A percentile compares a stretch with the other conserved stretches of the same genome.
phyloP scores from a whole-genome alignment of 2,329 filamentous ascomycete genomes.

The Colletotrichum higginsianum region DNA sequence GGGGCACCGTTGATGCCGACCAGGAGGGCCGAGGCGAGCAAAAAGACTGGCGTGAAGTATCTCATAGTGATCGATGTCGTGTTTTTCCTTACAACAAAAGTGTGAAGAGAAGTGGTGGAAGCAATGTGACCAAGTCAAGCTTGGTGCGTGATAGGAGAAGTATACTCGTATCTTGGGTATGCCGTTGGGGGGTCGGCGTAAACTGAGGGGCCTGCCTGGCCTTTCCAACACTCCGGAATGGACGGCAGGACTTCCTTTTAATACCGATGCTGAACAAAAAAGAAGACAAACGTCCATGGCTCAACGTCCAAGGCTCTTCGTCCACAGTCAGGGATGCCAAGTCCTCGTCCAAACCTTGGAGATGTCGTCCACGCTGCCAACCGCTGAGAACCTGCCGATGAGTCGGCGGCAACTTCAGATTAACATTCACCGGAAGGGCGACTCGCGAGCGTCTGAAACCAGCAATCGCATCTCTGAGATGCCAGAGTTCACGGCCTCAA shows the following conservation, averaged over 20 bases:
- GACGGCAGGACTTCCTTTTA: conserved; percentile 24
- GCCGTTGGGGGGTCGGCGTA: conserved; percentile 26
- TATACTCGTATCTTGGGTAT: conserved; percentile 17
- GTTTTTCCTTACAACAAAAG: not conserved
- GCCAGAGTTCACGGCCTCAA: conserved; percentile 16
- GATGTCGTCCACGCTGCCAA: conserved; percentile 1
- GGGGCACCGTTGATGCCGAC: conserved; percentile 40
- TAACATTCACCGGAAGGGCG: conserved; percentile 33
- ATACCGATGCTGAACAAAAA: conserved; percentile 15
- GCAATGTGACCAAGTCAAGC: conserved; percentile 19
- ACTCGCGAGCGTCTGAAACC: conserved; percentile 38
- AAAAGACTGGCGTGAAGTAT: conserved; percentile 24
- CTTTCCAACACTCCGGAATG: accelerated
- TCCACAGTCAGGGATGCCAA: conserved; percentile 21
- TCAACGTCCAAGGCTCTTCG: not conserved
- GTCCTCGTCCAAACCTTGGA: conserved; percentile 31
- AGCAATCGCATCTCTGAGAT: conserved; percentile 1
- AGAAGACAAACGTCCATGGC: no score
- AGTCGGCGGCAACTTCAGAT: conserved; percentile 18
- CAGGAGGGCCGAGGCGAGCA: conserved; percentile 37
- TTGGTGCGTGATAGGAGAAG: conserved; percentile 13
- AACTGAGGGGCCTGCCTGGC: conserved; percentile 34
- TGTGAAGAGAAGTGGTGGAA: not conserved
- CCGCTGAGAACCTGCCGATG: not conserved
- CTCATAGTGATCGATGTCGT: conserved; percentile 23